phyloP scores from a whole-genome alignment of 805 yeast genomes.

The Lachancea cidri region DNA sequence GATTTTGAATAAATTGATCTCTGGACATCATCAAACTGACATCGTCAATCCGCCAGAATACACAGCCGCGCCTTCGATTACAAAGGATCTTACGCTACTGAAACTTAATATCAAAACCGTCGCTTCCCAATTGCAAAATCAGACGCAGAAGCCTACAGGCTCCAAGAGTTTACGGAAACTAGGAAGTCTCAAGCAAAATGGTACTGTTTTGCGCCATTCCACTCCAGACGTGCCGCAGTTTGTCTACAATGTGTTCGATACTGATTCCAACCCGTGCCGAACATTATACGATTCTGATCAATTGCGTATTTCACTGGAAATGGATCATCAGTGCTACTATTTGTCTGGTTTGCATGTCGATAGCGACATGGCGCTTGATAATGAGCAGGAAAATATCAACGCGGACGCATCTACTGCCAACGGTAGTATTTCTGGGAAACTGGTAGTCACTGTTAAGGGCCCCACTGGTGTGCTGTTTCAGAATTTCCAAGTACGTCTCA shows the following conservation, averaged over 20 bases:
- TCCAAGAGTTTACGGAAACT: neutral
- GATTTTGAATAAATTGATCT: neutral
- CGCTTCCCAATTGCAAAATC: too few species aligned
- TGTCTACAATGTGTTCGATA: slow-evolving; percentile 9
- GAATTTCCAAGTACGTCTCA: slow-evolving; percentile 7
- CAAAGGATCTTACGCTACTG: too few species aligned
- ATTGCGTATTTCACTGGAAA: slow-evolving; percentile 5
- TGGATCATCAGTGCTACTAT: slow-evolving; percentile 3
- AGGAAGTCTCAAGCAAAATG: slow-evolving; percentile 2
- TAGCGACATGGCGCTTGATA: neutral
- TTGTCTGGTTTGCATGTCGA: slow-evolving; percentile 7
- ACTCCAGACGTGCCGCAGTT: slow-evolving; percentile 3
- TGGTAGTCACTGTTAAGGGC: slow-evolving; percentile 9
- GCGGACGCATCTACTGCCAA: neutral
- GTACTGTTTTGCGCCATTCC: slow-evolving; percentile 6
- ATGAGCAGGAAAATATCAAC: neutral
- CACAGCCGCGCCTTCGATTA: neutral
- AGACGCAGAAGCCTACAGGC: too few species aligned
- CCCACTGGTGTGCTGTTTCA: slow-evolving; percentile 1
- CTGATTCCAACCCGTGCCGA: neutral
- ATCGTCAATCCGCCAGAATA: too few species aligned
- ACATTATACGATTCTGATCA: slow-evolving; percentile 4
- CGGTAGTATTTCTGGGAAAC: slow-evolving; percentile 6
- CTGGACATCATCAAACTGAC: too few species aligned
- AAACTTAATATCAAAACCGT: too few species aligned